Base-by-base conservation (phyloP, 2,329 filamentous ascomycete species). In the Mollisia scopiformis region DNA sequence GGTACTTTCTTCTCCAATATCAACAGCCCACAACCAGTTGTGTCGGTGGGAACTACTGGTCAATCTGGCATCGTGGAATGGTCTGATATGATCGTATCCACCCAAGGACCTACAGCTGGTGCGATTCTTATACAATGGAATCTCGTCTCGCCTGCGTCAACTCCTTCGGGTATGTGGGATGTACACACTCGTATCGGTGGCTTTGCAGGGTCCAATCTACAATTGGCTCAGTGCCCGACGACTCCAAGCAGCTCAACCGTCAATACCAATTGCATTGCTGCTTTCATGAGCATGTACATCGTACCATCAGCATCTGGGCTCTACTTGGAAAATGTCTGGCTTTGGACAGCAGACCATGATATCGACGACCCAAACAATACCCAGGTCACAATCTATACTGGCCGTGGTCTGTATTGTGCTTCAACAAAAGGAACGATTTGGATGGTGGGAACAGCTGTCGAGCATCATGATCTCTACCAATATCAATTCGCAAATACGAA, bases 51-150 rank as follows among this genome's bases (percentile, higher is more conserved):
- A 13, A 76, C 89, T 21, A 74, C 77, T 2, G 85, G 86, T 2
- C 80, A 89, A 14, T 73, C 73, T 1, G 88, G 89, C 5, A 75
- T 73, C 1, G 78, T 90, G 4, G 86, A 91, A 71, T 84, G 85
- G 76, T 83, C 81, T 1, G 85, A 89, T 62, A 81, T 88, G 70
- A 80, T 91, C 33, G 77, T 91, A 55, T 70, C 63, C 7, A 73
- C 66, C n/a, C 92, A 97, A 75, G 94, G 68, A 16, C 30, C 58
- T 13, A 79, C 83, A 23, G 79, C 82, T 1, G 88, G 70, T 65
- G 88, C 87, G 0, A 79, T 88, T 2, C 74, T 91, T 6, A 82
- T 90, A 79, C 78, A 91, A 67, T 90, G 84, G 80, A 91, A 91
- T 69, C 75, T 89, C 2, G 76, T 73, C 6, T 75, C 74, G 35